Base-by-base conservation (phyloP, 768 basidiomycete species). In the Amanita polypyramis region DNA sequence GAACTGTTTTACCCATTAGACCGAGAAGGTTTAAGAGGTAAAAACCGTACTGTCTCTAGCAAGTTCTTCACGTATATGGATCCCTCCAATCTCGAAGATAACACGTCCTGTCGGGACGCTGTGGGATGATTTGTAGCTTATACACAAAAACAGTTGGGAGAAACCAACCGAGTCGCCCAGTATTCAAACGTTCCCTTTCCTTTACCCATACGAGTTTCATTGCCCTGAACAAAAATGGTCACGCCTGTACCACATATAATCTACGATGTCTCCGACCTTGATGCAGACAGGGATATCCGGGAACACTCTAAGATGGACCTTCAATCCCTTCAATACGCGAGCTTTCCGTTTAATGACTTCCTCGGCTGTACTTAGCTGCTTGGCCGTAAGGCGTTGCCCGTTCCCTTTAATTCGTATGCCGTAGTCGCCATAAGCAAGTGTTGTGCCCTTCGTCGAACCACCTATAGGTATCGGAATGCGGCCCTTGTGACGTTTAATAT, bases 171-270 rank as follows among this genome's bases (percentile, higher is more conserved):
- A 50, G 86, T 89, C 21, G 94, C 90, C 96, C 96, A 99, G 62
- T 75, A 97, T 60, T 98, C 96, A 57, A 98, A 98, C 0, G 86
- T 79, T 39, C 96, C 96, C 65, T 99, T 99, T 51, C 96, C 96
- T 67, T 98, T 98, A 43, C 96, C 96, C 96, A 98, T 97, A 74
- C 96, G 86, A 4, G 92, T 94, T 65, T 98, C 94, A 57, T 96
- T 98, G 46, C 96, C 95, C 89, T 92, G 50, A 19, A 25, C 11
- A 11, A 5, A n/a, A 29, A 29, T 34, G 19, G 17, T 27, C 52
- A 9, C 40, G 19, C 51, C n/a, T n/a, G n/a, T 39, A 19, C n/a
- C 5, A n/a, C 14, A 43, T 45, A 11, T 29, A 12, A 41, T 41
- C 35, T 8, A 30, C 29, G 1, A 11, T 12, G 39, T 23, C 6